Base-by-base conservation (phyloP, 129 eudicot species). In the sunflower (Helianthus annuus) region DNA sequence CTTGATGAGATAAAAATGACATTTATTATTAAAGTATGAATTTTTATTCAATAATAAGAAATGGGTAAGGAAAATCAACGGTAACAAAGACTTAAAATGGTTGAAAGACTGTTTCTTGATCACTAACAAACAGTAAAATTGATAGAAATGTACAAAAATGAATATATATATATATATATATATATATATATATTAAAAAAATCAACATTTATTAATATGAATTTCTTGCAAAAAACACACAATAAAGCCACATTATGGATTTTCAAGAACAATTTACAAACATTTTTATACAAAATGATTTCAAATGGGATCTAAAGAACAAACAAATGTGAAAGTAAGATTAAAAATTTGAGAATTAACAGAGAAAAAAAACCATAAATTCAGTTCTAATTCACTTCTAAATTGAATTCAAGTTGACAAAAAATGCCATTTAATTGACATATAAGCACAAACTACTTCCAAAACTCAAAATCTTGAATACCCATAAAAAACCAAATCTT, bases 1-100 rank as follows among this genome's bases (percentile, higher is more conserved):
- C 55, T 76, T 68, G 75, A 57, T 76, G 45, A 13, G 64, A 45
- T 59, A 59, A 76, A 76, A 69, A 60, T 38, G 81, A 76, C 64
- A 46, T 76, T 59, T 69, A 68, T 62, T 0, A 76, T 36, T 68
- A 69, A 19, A 76, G 16, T 68, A 76, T 48, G 15, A 39, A 17
- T 68, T 17, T 39, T 38, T 59, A n/a, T 76, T 60, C 19, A 48
- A 59, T 55, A n/a, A 76, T n/a, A 48, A 53, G 15, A 44, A 75
- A 75, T 22, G 56, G 70, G 34, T 59, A 14, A 68, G 44, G n/a
- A 10, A 68, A 68, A 76, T 76, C 75, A 76, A 76, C 70, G 61
- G 49, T 68, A 68, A 76, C 69, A 68, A 76, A 68, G 70, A 68
- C 80, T 76, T 29, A 22, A 13, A 48, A 10, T 69, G n/a, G 16